Evolutionary conservation across 1,284 basidiomycete species (phyloP), one percentile per base, ranked within the genome.

Genomic region (Cutaneotrichosporon cutaneum): DNA sequence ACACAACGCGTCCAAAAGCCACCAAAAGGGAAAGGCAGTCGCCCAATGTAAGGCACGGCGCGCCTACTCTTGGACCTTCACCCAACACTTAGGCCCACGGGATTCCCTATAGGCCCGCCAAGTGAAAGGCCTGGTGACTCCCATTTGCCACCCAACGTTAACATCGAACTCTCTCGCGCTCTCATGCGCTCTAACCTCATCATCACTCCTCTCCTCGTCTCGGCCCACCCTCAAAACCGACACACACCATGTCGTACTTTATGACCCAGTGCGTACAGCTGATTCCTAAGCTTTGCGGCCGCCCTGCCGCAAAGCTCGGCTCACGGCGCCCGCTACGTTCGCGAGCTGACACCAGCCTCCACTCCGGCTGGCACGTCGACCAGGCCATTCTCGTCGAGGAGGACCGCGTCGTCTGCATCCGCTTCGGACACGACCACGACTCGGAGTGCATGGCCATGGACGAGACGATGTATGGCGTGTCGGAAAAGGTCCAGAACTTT

Each of bases 391-490:
- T 97, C 66, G 94, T 93, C 0, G 95, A 99, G 79, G 95, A 99
- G 79, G 94, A 97, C 74, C 86, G 95, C 56, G 87, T 97, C 39
- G 95, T 99, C 42, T 90, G 94, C 62, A 88, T 98, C 62, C 89
- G 95, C 13, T 99, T 98, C 78, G 95, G 95, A 0, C 90, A 95
- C 77, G 94, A 97, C 80, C 90, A 89, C 87, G 92, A 99, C 77
- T 83, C 86, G 1, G 89, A 95, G 67, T 99, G 95, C 82, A 98
- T 98, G 96, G 89, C 88, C 36, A 97, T 98, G 94, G 96, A 99
- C 82, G 95, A 99, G 81, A 97, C 94, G 3, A 86, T 99, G 21
- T 92, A 94, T 78, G 84, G 86, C 13, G 89, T 97, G 56, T 88
- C 90, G 1, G 95, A 97, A 80, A 94, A 93, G 79, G 93, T 99